Evolutionary conservation across 2,329 filamentous ascomycete species (phyloP).

Genomic region (Talaromyces sp.): DNA sequence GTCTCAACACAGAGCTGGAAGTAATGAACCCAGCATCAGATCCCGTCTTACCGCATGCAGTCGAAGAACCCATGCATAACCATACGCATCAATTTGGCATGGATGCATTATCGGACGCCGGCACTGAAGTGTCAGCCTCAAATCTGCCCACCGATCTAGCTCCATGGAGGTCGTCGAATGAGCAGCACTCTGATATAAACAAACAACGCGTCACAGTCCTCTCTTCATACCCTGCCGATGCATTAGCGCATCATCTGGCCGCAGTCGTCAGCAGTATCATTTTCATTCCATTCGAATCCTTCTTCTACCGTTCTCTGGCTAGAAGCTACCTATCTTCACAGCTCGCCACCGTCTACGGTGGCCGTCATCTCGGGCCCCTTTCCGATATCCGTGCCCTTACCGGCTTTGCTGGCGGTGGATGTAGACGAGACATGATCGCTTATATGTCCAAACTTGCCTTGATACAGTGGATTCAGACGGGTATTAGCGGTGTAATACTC

Average conservation of each 20-base stretch:
- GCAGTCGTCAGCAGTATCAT: conserved; percentile 36
- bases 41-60: conserved; percentile 29
- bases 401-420: conserved; percentile 36
- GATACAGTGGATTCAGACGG: conserved; percentile 37
- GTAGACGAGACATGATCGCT: conserved; percentile 28
- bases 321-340: conserved; percentile 34
- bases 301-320: conserved; percentile 41
- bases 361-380: conserved; percentile 17
- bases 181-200: not conserved
- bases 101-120: conserved; percentile 6
- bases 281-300: conserved; percentile 40
- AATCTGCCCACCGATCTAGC: not conserved
- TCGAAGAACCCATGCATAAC: conserved; percentile 30
- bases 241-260: conserved; percentile 41
- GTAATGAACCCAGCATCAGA: conserved; percentile 18
- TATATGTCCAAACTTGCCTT: conserved; percentile 38
- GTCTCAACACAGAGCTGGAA: conserved; percentile 15
- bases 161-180: not conserved
- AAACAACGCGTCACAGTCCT: conserved; percentile 42
- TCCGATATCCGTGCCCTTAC: conserved; percentile 33
- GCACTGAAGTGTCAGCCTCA: conserved; percentile 2
- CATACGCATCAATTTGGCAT: conserved; percentile 17
- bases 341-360: conserved; percentile 21
- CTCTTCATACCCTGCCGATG: conserved; percentile 41
- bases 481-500: conserved; percentile 38